Percentiles rank a stretch among this genome's conserved stretches.
These are phyloP conservation scores for Beauveria rudraprayagi DNA, from an alignment of 2,329 filamentous ascomycete genomes.

Conservation along the genomic window DNA sequence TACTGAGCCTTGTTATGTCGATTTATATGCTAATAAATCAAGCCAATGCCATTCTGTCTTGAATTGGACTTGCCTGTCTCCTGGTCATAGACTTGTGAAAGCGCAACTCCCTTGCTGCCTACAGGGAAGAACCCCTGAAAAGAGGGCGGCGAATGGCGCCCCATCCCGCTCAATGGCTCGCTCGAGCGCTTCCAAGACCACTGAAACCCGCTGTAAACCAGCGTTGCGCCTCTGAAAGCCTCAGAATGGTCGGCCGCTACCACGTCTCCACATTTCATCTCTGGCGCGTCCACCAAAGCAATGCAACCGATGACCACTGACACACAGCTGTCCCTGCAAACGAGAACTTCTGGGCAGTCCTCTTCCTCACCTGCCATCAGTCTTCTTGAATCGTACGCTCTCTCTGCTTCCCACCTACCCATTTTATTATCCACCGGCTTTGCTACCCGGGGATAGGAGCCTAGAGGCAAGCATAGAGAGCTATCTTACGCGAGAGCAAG, in stretches of 20 bases:
- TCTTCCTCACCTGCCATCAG: background rate
- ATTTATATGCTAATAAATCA: too few species aligned
- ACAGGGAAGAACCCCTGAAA: background rate
- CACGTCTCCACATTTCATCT: slow-evolving; percentile 9
- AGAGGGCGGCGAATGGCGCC: background rate
- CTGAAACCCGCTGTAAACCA: background rate
- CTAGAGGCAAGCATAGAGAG: background rate
- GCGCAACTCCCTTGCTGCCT: background rate
- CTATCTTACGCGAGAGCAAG: background rate
- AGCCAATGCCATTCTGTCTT: too few species aligned
- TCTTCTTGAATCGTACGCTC: background rate
- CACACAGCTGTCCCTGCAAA: background rate
- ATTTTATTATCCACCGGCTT: background rate
- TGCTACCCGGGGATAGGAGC: background rate
- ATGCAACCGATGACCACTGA: background rate
- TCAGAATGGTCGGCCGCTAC: too few species aligned
- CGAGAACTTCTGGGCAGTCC: background rate
- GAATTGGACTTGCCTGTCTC: background rate
- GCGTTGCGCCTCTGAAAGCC: background rate
- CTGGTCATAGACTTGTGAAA: too few species aligned
- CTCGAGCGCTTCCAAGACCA: background rate
- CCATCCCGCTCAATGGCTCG: background rate
- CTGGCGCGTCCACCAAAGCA: background rate
- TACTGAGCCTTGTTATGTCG: too few species aligned
- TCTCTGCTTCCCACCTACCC: background rate